Evolutionary conservation across 257 asterid genomes (phyloP).

Genomic region (Salvia miltiorrhiza): DNA sequence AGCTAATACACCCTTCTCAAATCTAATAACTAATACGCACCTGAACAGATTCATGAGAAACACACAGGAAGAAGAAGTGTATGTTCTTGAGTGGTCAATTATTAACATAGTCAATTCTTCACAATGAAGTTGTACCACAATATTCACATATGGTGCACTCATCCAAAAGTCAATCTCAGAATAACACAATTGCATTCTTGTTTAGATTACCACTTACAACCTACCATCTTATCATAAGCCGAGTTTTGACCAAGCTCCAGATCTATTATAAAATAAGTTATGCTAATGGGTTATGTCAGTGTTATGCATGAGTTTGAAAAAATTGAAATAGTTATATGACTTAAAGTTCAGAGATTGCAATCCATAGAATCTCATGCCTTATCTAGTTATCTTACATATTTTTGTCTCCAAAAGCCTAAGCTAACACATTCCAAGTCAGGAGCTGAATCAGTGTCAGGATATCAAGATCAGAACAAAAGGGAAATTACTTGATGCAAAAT

Average conservation of each 20-base stretch:
- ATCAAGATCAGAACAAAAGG: slow-evolving; percentile 5
- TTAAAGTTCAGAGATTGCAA: neutral
- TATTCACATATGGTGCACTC: neutral
- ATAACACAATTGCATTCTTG: neutral
- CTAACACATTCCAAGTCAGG: neutral
- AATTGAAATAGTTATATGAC: neutral
- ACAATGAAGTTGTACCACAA: slow-evolving; percentile 2
- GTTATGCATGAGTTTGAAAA: neutral
- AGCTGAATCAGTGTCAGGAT: slow-evolving; percentile 5
- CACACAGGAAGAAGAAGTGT: neutral
- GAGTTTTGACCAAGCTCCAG: neutral
- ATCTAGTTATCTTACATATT: neutral
- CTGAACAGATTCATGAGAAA: neutral
- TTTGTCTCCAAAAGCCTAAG: neutral
- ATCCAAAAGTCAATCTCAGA: neutral
- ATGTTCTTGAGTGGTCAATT: neutral
- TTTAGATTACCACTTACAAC: neutral
- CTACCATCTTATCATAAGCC: neutral
- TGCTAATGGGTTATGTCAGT: neutral
- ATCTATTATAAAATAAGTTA: neutral
- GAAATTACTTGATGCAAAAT: neutral
- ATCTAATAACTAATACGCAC: neutral
- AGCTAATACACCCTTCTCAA: neutral
- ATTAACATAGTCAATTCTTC: neutral
- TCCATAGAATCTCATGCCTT: neutral